phyloP scores from a whole-genome alignment of 148 eudicot species.

The Chenopodium suecicum region DNA sequence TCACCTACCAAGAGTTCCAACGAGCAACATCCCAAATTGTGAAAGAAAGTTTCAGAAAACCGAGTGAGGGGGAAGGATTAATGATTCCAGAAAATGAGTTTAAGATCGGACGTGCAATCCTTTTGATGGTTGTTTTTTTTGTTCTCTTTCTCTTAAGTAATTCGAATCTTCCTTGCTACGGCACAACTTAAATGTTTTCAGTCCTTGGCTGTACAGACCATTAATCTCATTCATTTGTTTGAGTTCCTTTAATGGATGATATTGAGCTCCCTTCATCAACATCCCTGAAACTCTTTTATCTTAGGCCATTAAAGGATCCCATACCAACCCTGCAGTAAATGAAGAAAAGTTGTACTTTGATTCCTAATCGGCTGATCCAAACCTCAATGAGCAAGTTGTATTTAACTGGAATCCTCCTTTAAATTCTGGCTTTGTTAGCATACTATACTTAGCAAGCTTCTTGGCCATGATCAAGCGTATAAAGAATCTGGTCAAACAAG shows the following conservation, averaged over 20 bases:
- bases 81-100: no score
- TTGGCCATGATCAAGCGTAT: not conserved
- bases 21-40: not conserved
- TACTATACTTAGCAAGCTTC: not conserved
- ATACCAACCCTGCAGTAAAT: not conserved
- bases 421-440: not conserved
- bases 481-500: not conserved
- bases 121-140: not conserved
- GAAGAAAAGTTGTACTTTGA: not conserved
- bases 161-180: not conserved
- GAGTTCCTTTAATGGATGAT: not conserved
- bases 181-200: not conserved
- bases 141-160: not conserved
- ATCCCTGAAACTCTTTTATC: not conserved
- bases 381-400: not conserved
- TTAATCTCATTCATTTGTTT: not conserved
- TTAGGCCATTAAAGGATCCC: not conserved
- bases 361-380: not conserved
- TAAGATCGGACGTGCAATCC: not conserved
- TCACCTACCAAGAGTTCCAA: not conserved
- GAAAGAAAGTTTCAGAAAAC: not conserved
- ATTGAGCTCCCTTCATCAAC: not conserved
- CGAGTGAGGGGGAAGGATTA: not conserved
- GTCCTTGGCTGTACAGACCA: not conserved
- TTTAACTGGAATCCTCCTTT: not conserved